A percentile compares a stretch with the other conserved stretches of the same genome.
These are phyloP conservation scores for Thymus mandschuricus DNA, from an alignment of 257 asterid species.

Conservation along the genomic window DNA sequence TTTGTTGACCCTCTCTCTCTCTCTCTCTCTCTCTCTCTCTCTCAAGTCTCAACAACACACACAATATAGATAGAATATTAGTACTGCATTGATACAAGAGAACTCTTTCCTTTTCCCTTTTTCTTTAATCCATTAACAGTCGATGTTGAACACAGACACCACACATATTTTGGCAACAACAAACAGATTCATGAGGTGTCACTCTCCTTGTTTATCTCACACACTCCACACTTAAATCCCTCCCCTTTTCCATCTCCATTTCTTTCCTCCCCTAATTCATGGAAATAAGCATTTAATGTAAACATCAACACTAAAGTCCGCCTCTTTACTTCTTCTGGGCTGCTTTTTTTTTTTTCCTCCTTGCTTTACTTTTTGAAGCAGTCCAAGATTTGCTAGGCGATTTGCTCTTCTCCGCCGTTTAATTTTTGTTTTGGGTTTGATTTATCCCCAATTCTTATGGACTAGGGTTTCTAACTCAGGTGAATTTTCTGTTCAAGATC, in stretches of 20 bases:
- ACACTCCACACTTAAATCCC: conserved; percentile 33
- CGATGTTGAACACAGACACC: background rate
- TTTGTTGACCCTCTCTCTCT: conserved; percentile 21
- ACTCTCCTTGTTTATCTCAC: conserved; percentile 27
- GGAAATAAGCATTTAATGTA: conserved; percentile 22
- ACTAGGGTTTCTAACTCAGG: conserved; percentile 46
- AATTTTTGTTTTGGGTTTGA: background rate
- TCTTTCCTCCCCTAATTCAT: conserved; percentile 33
- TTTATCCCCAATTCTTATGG: too few relatives aligned
- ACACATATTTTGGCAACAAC: conserved; percentile 31
- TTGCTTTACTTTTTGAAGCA: conserved; percentile 37
- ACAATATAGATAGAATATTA: background rate
- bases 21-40: conserved; percentile 26
- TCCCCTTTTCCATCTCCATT: conserved; percentile 17
- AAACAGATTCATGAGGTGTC: conserved; percentile 19
- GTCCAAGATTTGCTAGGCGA: conserved; percentile 51
- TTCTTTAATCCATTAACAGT: conserved; percentile 32
- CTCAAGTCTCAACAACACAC: background rate
- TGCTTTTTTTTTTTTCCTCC: conserved; percentile 12
- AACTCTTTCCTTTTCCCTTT: conserved; percentile 19
- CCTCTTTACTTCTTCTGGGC: conserved; percentile 31
- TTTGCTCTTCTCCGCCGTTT: conserved; percentile 33
- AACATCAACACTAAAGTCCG: conserved; percentile 45
- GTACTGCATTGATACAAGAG: conserved; percentile 33
- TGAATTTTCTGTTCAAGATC: conserved; percentile 74